These are phyloP conservation scores for Yarrowia yakushimensis DNA, from an alignment of 805 yeast genomes.

Conservation along the genomic window DNA sequence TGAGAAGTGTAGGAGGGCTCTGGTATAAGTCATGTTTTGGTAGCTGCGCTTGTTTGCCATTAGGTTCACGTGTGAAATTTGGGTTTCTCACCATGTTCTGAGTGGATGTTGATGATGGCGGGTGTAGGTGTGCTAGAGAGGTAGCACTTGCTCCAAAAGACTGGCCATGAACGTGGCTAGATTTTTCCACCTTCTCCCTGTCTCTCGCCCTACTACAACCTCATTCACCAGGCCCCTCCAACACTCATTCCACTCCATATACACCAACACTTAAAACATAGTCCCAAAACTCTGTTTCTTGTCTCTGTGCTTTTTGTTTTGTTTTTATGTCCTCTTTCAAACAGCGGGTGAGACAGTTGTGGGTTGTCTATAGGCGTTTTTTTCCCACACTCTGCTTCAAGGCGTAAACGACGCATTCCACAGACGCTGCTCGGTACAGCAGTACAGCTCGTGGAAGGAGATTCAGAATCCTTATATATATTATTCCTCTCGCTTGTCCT, in stretches of 20 bases:
- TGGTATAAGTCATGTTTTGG: slow-evolving; percentile 17
- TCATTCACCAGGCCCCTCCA: background rate
- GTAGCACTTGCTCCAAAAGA: background rate
- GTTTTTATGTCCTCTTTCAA: slow-evolving; percentile 18
- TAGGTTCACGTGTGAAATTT: slow-evolving; percentile 14
- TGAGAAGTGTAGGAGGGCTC: slow-evolving; percentile 3
- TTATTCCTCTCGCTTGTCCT: no score
- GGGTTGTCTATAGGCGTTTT: slow-evolving; percentile 7
- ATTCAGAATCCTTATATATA: no score
- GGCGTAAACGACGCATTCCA: slow-evolving; percentile 18
- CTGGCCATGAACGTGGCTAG: background rate
- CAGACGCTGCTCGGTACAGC: background rate
- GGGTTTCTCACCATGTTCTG: background rate
- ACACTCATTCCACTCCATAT: background rate
- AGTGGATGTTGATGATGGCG: background rate
- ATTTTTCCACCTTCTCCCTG: background rate
- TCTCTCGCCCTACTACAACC: background rate
- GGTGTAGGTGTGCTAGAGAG: background rate
- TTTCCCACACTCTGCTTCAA: background rate
- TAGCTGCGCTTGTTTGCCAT: background rate
- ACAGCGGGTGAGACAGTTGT: slow-evolving; percentile 17
- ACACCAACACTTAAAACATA: background rate
- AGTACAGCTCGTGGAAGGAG: background rate
- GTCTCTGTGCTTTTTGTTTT: slow-evolving; percentile 8
- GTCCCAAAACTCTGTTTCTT: background rate